phyloP scores from a whole-genome alignment of 2,329 filamentous ascomycete genomes.

The Cercospora janseana region DNA sequence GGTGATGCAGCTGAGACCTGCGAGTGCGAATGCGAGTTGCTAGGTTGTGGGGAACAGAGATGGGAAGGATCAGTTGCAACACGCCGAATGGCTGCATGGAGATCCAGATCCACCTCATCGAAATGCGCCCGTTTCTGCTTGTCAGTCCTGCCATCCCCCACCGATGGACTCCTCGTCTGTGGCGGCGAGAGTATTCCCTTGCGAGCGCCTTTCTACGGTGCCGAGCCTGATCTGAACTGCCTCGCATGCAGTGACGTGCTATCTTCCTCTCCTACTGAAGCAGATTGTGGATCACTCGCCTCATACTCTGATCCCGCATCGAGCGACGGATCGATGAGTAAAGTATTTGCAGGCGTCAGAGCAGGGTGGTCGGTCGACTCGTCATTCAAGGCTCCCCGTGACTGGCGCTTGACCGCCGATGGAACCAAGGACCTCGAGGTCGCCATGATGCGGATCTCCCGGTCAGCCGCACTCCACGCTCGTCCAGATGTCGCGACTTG shows the following conservation, averaged over 20 bases:
- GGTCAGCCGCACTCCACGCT: conserved; percentile 9
- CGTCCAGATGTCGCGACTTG: neutral
- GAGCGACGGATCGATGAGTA: neutral
- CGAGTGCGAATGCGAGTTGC: neutral
- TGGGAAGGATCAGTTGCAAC: conserved; percentile 6
- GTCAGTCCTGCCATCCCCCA: neutral
- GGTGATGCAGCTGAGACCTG: neutral
- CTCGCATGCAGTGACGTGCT: neutral
- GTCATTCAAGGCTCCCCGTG: neutral
- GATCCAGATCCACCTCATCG: conserved; percentile 8
- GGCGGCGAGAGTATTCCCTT: conserved; percentile 1
- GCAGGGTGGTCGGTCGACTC: neutral
- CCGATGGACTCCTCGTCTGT: neutral
- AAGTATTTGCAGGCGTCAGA: conserved; percentile 3
- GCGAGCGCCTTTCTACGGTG: neutral
- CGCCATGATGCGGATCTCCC: conserved; percentile 12
- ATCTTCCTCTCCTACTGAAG: neutral
- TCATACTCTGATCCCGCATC: conserved; percentile 2
- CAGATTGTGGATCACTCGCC: no score
- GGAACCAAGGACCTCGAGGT: conserved; percentile 2
- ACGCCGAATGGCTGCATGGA: conserved; percentile 6
- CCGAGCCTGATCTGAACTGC: neutral
- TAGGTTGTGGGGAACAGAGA: neutral
- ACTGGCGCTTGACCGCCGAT: neutral
- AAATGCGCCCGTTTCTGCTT: conserved; percentile 19